These are phyloP conservation scores for Botrytis hyacinthi DNA, from an alignment of 2,329 filamentous ascomycete genomes.

Conservation along the genomic window DNA sequence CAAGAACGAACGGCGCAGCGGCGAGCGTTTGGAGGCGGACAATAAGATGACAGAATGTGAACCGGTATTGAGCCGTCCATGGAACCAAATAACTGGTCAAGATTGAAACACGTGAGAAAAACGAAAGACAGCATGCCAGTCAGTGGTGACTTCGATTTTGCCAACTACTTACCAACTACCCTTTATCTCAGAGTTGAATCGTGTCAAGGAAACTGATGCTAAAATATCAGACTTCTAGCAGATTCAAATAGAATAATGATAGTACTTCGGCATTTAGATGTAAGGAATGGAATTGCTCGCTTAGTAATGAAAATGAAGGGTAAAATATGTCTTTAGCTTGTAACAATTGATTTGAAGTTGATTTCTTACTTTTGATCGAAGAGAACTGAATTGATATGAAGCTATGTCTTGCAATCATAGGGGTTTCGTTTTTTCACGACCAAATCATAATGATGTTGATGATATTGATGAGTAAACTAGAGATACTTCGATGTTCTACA, in stretches of 20 bases:
- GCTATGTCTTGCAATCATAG: neutral
- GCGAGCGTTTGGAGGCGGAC: neutral
- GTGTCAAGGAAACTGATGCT: neutral
- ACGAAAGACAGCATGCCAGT: neutral
- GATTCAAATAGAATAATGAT: too few relatives aligned
- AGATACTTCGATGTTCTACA: neutral
- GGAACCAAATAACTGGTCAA: neutral
- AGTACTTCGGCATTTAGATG: neutral
- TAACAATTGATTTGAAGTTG: neutral
- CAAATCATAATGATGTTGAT: neutral
- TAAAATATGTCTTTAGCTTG: neutral
- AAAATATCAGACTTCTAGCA: neutral
- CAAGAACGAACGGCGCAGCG: neutral
- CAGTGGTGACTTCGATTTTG: neutral
- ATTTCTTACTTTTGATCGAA: too few relatives aligned
- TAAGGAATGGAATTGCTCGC: neutral
- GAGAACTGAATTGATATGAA: too few relatives aligned
- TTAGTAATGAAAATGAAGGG: constrained; percentile 6
- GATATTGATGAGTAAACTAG: neutral
- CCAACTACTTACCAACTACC: neutral
- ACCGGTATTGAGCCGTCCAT: neutral
- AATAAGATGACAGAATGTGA: neutral
- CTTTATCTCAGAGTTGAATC: neutral
- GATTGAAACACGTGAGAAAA: neutral
- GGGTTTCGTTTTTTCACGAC: fast-evolving